Base-by-base conservation (phyloP, 2,329 filamentous ascomycete genomes). In the Alternaria triticina region DNA sequence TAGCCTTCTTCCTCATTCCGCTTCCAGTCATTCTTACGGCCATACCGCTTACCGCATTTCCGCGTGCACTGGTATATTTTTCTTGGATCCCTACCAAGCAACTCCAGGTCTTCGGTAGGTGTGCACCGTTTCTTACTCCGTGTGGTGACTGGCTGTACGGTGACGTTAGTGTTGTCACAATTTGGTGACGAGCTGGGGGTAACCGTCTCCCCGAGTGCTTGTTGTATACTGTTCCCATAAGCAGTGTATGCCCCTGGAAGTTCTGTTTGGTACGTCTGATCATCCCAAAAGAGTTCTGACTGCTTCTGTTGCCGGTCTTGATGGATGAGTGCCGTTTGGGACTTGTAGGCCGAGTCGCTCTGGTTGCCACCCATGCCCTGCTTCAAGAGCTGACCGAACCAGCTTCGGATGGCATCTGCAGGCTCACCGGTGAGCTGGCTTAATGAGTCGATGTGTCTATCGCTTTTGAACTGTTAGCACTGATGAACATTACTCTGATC, bases 21-120 rank as follows among this genome's bases (percentile, higher is more conserved):
- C 66, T 79, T 80, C 78, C 77, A 79, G 66, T 80, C 78, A 40
- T 76, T 79, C 67, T 80, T 80, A 7, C 77, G 74, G 7, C 75
- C 76, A 63, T 79, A 80, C 9, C 77, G 70, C 61, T 79, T 79
- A 11, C 78, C 78, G 40, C 78, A 80, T 56, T 79, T 79, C 25
- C 77, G 47, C 7, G 78, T 80, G 61, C 78, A 80, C 49, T 80
- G 78, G 61, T 78, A 80, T 44, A 79, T 77, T 30, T 79, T 79
- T 52, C 72, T 77, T 10, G 74, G 61, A 52, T 80, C 77, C 40
- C 77, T 62, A 45, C 66, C 55, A 23, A 80, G 66, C 22, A 78
- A 40, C 44, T 74, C 70, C 6, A 63, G 68, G 47, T 78, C 70
- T 9, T 74, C 64, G 30, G 77, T 79, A 20, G 75, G 77, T 12